Evolutionary conservation across 2,329 filamentous ascomycete species (phyloP).

Genomic region (Graphiopsis chlorocephala): DNA sequence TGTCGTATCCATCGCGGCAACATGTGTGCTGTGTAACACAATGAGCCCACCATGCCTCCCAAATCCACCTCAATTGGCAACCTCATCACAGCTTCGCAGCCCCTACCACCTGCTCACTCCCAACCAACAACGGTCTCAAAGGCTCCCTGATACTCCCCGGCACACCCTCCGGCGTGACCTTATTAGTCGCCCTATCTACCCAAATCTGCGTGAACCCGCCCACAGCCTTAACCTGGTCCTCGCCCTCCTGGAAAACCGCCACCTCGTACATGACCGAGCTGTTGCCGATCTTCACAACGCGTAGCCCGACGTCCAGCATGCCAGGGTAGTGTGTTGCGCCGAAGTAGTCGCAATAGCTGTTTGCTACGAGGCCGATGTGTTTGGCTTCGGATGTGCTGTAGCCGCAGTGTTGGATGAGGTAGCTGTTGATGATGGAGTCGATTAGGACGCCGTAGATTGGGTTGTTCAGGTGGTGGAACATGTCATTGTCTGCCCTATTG

Average conservation of each 20-base stretch:
- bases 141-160: constrained; percentile 52
- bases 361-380: constrained; percentile 80
- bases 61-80: constrained; percentile 23
- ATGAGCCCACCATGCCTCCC: not conserved
- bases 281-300: constrained; percentile 79
- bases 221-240: constrained; percentile 74
- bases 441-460: constrained; percentile 50
- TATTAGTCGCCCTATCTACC: constrained; percentile 62
- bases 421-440: constrained; percentile 86
- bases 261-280: constrained; percentile 90
- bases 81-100: constrained; percentile 33
- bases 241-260: constrained; percentile 74
- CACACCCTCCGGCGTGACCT: constrained; percentile 67
- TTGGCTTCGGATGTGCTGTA: constrained; percentile 66
- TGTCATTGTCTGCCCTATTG: constrained; percentile 82
- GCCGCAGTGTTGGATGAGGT: constrained; percentile 74
- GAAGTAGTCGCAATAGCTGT: constrained; percentile 83
- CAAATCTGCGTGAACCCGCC: constrained; percentile 49
- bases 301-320: constrained; percentile 74
- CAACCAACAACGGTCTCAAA: constrained; percentile 31
- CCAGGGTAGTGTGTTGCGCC: constrained; percentile 77
- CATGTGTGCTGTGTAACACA: not conserved
- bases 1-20: not conserved
- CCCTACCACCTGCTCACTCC: constrained; percentile 26
- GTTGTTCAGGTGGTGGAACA: constrained; percentile 73